These are phyloP conservation scores for Trebouxia gelatinosa DNA, from an alignment of 163 green algal species.

Conservation along the genomic window DNA sequence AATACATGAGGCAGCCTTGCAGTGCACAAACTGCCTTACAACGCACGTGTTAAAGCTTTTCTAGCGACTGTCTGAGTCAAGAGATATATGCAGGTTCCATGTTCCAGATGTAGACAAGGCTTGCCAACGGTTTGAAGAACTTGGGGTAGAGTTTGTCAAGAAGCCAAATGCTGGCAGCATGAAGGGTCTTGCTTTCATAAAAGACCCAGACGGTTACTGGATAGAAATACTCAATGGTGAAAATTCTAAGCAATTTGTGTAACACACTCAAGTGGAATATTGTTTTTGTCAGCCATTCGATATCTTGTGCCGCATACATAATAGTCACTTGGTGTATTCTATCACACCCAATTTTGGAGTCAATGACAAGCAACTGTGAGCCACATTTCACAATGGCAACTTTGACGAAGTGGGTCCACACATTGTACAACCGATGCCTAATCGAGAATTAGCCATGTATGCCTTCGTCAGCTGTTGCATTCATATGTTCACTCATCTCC, in stretches of 20 bases:
- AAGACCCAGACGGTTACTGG: conserved; percentile 82
- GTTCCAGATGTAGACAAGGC: conserved; percentile 85
- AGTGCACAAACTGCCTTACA: too few species aligned
- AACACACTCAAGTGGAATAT: too few species aligned
- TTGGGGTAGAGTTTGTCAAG: conserved; percentile 87
- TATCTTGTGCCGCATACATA: too few species aligned
- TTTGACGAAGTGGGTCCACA: too few species aligned
- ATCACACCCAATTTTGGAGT: too few species aligned
- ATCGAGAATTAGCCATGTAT: conserved; percentile 23
- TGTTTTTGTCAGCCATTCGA: too few species aligned
- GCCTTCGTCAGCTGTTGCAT: background rate
- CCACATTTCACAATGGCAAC: too few species aligned
- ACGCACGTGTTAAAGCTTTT: too few species aligned
- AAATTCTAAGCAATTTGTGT: conserved; percentile 40
- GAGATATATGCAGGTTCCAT: conserved; percentile 52
- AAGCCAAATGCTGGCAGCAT: conserved; percentile 84
- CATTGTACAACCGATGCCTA: too few species aligned
- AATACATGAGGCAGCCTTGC: too few species aligned
- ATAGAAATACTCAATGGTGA: conserved; percentile 74
- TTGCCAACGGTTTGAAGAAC: conserved; percentile 80
- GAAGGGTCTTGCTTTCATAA: conserved; percentile 84
- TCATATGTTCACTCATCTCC: conserved; percentile 3
- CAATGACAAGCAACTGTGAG: too few species aligned
- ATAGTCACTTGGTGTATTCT: too few species aligned
- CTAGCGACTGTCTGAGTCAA: background rate